These are phyloP conservation scores for Metschnikowia borealis DNA, from an alignment of 805 yeast species.

Conservation along the genomic window DNA sequence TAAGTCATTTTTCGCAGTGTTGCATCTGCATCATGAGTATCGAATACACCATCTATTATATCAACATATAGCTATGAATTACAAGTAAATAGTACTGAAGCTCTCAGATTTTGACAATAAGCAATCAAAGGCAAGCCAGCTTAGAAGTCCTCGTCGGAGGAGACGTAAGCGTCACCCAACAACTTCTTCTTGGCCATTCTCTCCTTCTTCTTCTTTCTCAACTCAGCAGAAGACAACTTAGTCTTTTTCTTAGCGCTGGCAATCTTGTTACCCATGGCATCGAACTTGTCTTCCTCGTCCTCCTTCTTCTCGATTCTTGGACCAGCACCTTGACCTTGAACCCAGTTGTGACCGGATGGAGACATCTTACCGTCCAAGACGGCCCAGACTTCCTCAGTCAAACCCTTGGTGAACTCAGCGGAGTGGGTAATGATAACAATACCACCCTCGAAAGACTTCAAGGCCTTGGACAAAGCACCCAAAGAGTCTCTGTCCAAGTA, in stretches of 20 bases:
- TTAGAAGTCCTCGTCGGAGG: constrained; percentile 74
- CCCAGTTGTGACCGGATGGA: constrained; percentile 99
- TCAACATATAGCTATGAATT: constrained; percentile 19
- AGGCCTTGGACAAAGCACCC: constrained; percentile 98
- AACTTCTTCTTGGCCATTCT: constrained; percentile 99
- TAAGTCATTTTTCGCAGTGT: background rate
- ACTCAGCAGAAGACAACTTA: constrained; percentile 97
- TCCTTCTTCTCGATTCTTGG: constrained; percentile 98
- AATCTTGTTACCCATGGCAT: constrained; percentile 99
- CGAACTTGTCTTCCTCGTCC: constrained; percentile 90
- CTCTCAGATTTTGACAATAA: constrained; percentile 8
- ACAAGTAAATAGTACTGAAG: constrained; percentile 15
- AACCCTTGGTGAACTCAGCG: constrained; percentile 99
- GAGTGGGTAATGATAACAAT: constrained; percentile 99
- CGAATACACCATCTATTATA: constrained; percentile 17
- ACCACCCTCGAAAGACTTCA: constrained; percentile 99
- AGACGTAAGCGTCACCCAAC: constrained; percentile 98
- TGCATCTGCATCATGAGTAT: background rate
- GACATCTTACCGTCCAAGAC: constrained; percentile 97
- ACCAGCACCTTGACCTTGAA: constrained; percentile 99
- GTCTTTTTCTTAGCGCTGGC: constrained; percentile 93
- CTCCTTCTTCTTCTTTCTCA: constrained; percentile 99
- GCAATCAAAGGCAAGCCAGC: constrained; percentile 11
- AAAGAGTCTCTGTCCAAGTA: constrained; percentile 98
- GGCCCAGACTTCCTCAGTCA: constrained; percentile 99